phyloP scores from a whole-genome alignment of 2,329 filamentous ascomycete genomes.

The Piedraia hortae region DNA sequence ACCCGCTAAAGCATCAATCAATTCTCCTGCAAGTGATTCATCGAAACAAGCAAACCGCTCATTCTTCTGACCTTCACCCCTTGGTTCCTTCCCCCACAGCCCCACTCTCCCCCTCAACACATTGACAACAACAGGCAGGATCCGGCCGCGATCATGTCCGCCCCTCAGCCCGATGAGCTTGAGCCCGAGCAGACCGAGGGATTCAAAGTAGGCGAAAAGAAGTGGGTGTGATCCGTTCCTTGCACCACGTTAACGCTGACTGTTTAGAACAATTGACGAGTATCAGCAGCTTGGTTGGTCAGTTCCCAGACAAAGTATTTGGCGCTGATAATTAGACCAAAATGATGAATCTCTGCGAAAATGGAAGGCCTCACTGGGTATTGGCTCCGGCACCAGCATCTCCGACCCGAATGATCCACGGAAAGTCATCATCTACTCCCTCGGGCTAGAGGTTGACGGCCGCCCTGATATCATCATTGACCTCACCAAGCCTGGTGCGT shows the following conservation, averaged over 20 bases:
- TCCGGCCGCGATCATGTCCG: conserved; percentile 10
- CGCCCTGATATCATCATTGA: conserved; percentile 73
- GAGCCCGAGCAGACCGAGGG: conserved; percentile 70
- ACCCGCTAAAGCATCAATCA: too few species aligned
- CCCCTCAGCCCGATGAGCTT: conserved; percentile 42
- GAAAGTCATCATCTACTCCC: conserved; percentile 75
- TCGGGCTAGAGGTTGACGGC: conserved; percentile 61
- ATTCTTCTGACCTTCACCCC: too few species aligned
- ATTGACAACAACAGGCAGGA: too few species aligned
- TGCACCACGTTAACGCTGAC: not conserved
- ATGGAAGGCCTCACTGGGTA: conserved; percentile 89
- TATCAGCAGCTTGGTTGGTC: conserved; percentile 51
- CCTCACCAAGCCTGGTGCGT: conserved; percentile 43
- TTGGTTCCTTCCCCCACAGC: too few species aligned
- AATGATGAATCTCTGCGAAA: conserved; percentile 84
- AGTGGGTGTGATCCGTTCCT: conserved; percentile 14
- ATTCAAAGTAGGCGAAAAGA: conserved; percentile 93
- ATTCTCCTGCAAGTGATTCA: too few species aligned
- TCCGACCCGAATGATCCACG: conserved; percentile 43
- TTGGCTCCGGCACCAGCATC: conserved; percentile 31
- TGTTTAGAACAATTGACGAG: conserved; percentile 45
- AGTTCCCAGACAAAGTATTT: conserved; percentile 1
- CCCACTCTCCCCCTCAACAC: too few species aligned
- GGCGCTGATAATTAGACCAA: conserved; percentile 22
- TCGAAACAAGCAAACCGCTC: too few species aligned